Percentiles rank a stretch among this genome's conserved stretches.
Evolutionary conservation across 2,329 filamentous ascomycete genomes (phyloP).

Genomic region (Sclerotinia borealis): DNA sequence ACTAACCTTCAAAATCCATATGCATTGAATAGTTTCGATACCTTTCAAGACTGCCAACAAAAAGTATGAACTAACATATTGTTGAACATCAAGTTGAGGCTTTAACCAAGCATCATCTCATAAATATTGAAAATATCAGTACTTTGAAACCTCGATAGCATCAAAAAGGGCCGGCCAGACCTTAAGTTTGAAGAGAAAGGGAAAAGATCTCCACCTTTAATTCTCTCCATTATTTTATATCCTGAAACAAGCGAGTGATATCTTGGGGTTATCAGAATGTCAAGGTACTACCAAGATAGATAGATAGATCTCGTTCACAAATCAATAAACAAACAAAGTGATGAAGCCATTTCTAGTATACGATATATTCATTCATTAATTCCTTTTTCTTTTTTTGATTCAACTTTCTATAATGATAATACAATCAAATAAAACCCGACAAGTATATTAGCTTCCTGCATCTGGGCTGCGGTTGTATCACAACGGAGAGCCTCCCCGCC

Average conservation of each 20-base stretch:
- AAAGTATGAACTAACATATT: not conserved
- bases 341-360: not conserved
- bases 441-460: too few relatives aligned
- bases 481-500: not conserved
- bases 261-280: not conserved
- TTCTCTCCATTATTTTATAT: conserved; percentile 5
- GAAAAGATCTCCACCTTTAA: not conserved
- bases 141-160: not conserved
- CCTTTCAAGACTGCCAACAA: not conserved
- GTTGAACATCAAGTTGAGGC: too few relatives aligned
- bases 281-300: not conserved
- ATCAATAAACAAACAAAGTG: not conserved
- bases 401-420: not conserved
- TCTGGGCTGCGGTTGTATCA: not conserved
- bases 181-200: not conserved
- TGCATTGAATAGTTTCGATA: not conserved
- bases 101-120: not conserved
- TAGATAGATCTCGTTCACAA: conserved; percentile 4
- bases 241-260: conserved; percentile 1
- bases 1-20: not conserved
- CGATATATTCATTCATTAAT: not conserved
- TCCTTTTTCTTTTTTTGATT: not conserved
- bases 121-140: not conserved
- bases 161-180: not conserved
- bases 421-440: too few relatives aligned